A percentile compares a stretch with the other conserved stretches of the same genome.
These are phyloP conservation scores for Phenoliferia sp. DNA, from an alignment of 1,284 basidiomycete species.

Conservation along the genomic window DNA sequence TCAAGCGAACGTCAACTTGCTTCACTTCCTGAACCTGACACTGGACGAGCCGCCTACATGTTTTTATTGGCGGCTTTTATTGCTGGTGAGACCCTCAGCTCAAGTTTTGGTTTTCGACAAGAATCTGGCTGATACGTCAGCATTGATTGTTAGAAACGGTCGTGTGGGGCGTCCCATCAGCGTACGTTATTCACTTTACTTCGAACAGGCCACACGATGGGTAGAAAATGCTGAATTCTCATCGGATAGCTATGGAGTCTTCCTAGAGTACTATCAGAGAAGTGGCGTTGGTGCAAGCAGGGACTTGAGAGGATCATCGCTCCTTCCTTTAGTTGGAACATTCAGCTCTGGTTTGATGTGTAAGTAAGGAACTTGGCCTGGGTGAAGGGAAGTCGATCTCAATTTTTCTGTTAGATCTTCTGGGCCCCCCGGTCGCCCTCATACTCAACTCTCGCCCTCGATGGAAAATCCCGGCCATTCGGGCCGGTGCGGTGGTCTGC, in stretches of 20 bases:
- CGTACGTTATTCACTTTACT: conserved; percentile 44
- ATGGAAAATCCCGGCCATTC: background rate
- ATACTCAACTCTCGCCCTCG: background rate
- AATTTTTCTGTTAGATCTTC: background rate
- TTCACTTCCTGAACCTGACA: background rate
- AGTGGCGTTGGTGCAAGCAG: conserved; percentile 1
- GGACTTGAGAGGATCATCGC: background rate
- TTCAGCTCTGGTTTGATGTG: conserved; percentile 17
- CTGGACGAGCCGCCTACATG: background rate
- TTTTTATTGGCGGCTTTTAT: background rate
- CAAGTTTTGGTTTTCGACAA: background rate
- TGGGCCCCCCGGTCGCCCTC: background rate
- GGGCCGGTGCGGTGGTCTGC: background rate
- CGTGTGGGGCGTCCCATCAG: conserved; percentile 46
- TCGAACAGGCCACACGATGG: background rate
- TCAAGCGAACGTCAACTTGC: background rate
- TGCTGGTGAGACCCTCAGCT: background rate
- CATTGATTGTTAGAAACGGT: conserved; percentile 40
- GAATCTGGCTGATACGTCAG: background rate
- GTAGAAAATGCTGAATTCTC: conserved; percentile 6
- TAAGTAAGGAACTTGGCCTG: too few species aligned
- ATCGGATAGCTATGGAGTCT: conserved; percentile 38
- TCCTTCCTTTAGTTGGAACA: conserved; percentile 16
- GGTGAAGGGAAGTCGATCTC: too few species aligned
- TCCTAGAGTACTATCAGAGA: conserved; percentile 14